phyloP scores from a whole-genome alignment of 2,329 filamentous ascomycete species.

The Zopfia rhizophila region DNA sequence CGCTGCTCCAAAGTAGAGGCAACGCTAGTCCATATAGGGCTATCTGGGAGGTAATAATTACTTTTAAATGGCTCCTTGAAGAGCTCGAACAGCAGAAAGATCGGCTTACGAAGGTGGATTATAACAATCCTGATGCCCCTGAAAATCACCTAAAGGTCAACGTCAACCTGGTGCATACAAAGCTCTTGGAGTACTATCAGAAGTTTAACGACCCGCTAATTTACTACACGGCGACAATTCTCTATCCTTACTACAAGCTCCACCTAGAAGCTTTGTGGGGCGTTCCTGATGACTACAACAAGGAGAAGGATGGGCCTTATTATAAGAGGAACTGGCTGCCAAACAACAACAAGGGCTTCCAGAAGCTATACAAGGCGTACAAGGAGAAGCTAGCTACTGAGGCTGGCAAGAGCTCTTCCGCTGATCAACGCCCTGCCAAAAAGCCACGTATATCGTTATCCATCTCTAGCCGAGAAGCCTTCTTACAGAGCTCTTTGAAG shows the following conservation, averaged over 20 bases:
- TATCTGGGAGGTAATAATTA: conserved; percentile 9
- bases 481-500: no score
- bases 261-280: conserved; percentile 3
- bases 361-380: no score
- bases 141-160: conserved; percentile 7
- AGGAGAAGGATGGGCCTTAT: not conserved
- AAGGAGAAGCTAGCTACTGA: no score
- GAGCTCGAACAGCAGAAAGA: conserved; percentile 6
- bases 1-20: conserved; percentile 1
- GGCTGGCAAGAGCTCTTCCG: no score
- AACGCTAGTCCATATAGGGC: not conserved
- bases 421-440: no score
- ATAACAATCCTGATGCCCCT: conserved; percentile 4
- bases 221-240: no score
- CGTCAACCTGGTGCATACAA: conserved; percentile 8
- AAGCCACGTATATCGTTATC: no score
- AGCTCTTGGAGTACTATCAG: not conserved
- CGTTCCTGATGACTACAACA: conserved; percentile 4
- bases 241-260: no score
- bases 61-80: conserved; percentile 9
- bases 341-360: conserved; percentile 5
- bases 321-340: not conserved
- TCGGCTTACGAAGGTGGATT: conserved; percentile 5
- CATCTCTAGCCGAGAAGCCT: no score
- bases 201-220: no score